Conservation (phyloP, 225 moss, liverwort and hornwort species). For the Ulota crispa region DNA sequence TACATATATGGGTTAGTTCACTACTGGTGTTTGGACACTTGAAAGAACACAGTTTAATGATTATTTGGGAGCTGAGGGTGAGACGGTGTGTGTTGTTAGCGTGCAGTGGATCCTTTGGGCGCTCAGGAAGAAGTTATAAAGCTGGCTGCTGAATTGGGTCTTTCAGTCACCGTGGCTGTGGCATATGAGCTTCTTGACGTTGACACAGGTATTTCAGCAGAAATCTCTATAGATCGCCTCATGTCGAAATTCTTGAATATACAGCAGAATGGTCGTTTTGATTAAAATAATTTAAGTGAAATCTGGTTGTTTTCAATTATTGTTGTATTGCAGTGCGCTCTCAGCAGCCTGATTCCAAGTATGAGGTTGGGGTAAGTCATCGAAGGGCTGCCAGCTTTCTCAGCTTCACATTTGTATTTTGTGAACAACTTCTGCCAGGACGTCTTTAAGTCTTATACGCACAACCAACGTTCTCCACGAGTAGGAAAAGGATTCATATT, state of each 20-base stretch:
- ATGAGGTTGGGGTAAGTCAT: conserved; percentile 47
- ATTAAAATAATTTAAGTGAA: conserved; percentile 10
- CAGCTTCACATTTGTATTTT: background rate
- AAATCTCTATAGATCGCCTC: conserved; percentile 1
- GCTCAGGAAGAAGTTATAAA: conserved; percentile 72
- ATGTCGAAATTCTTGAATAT: conserved; percentile 10
- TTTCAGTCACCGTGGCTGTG: conserved; percentile 64
- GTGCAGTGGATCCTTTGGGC: conserved; percentile 81
- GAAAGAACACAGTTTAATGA: background rate
- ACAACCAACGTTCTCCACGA: background rate
- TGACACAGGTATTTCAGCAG: conserved; percentile 28
- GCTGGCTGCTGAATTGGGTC: conserved; percentile 54
- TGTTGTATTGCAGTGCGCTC: conserved; percentile 37
- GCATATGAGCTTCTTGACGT: conserved; percentile 58
- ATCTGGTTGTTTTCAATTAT: conserved; percentile 25
- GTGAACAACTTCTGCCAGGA: background rate
- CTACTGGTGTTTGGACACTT: background rate
- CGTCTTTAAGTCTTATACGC: background rate
- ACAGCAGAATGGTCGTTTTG: background rate
- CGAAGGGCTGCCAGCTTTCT: conserved; percentile 6
- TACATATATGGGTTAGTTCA: background rate
- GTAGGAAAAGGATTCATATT: background rate
- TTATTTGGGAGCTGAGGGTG: conserved; percentile 29
- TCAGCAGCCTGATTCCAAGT: conserved; percentile 34
- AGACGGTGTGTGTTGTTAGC: conserved; percentile 30